phyloP scores from a whole-genome alignment of 2,329 filamentous ascomycete species.

The Penicillium olsonii region DNA sequence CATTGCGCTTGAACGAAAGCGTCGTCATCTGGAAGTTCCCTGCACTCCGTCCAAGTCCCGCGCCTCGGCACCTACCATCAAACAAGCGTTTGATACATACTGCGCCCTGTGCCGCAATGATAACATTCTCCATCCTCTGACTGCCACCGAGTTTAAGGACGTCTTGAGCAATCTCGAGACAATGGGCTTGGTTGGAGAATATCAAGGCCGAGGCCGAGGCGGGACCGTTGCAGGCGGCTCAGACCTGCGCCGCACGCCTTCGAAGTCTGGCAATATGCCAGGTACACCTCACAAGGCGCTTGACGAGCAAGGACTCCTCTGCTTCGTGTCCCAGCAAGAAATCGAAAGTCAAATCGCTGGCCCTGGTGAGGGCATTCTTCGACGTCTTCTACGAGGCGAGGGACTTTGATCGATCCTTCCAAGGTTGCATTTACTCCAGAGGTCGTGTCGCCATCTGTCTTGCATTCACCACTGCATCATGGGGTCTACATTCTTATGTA shows the following conservation, averaged over 20 bases:
- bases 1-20: constrained; percentile 77
- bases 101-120: constrained; percentile 79
- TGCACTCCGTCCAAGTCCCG: constrained; percentile 62
- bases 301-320: constrained; percentile 78
- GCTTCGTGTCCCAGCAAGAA: constrained; percentile 78
- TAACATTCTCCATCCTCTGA: constrained; percentile 85
- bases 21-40: constrained; percentile 49
- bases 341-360: constrained; percentile 68
- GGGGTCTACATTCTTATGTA: constrained; percentile 18
- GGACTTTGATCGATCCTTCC: constrained; percentile 28
- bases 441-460: background rate
- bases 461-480: constrained; percentile 12
- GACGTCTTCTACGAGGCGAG: constrained; percentile 41
- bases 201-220: constrained; percentile 71
- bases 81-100: constrained; percentile 82
- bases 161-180: constrained; percentile 89
- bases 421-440: background rate
- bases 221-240: constrained; percentile 53
- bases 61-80: constrained; percentile 72
- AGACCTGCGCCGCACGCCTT: constrained; percentile 64
- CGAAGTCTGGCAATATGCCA: constrained; percentile 63
- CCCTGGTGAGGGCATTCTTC: constrained; percentile 51
- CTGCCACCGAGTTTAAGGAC: constrained; percentile 89
- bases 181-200: constrained; percentile 71
- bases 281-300: constrained; percentile 52